These are phyloP conservation scores for Neurospora sp. DNA, from an alignment of 2,329 filamentous ascomycete genomes.

Conservation along the genomic window DNA sequence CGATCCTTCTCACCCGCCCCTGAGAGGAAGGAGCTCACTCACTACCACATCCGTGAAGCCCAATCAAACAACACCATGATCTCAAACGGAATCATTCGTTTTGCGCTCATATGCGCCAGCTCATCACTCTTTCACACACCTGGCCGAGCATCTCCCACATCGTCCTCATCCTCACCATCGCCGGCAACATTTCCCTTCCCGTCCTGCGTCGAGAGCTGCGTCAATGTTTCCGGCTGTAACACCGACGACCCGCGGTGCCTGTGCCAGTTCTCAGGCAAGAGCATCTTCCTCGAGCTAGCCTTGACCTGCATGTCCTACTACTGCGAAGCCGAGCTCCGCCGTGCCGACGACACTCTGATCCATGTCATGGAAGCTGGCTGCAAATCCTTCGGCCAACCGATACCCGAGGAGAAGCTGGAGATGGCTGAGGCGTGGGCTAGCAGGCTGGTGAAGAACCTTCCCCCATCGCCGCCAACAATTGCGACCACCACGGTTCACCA, in stretches of 20 bases:
- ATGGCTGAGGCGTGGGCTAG: constrained; percentile 21
- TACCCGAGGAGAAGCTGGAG: constrained; percentile 24
- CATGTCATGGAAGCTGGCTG: constrained; percentile 25
- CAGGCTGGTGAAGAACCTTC: constrained; percentile 12
- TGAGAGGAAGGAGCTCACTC: not conserved
- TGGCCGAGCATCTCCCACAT: not conserved
- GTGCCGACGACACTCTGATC: constrained; percentile 23
- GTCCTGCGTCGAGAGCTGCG: constrained; percentile 27
- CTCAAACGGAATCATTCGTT: constrained; percentile 1
- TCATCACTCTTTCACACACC: not conserved
- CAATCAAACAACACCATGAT: constrained; percentile 3
- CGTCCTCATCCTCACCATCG: not conserved
- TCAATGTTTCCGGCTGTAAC: constrained; percentile 25
- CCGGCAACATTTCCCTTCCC: constrained; percentile 10
- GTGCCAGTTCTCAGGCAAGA: constrained; percentile 23
- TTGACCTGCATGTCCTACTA: constrained; percentile 29
- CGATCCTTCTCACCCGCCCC: not conserved
- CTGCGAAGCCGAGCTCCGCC: constrained; percentile 23
- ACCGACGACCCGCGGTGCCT: constrained; percentile 25
- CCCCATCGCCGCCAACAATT: constrained; percentile 12
- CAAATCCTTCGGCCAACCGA: constrained; percentile 19
- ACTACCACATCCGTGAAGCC: not conserved
- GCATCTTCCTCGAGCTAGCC: constrained; percentile 26
- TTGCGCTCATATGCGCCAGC: constrained; percentile 6
- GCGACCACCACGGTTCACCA: constrained; percentile 6